Evolutionary conservation across 805 yeast species (phyloP).

Genomic region (Saccharomycopsis fermentans): DNA sequence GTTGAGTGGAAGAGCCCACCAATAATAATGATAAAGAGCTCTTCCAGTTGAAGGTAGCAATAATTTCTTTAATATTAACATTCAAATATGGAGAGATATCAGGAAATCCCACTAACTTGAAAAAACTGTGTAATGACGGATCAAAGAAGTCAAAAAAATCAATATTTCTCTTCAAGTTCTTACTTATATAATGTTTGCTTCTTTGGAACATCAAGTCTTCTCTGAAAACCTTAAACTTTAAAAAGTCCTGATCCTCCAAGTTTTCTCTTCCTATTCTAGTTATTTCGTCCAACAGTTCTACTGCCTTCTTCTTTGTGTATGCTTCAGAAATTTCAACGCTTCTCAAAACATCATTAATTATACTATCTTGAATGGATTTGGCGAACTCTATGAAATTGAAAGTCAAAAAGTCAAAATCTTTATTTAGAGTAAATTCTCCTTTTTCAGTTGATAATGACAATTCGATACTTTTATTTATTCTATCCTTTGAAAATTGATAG

Average conservation of each 20-base stretch:
- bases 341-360: slow-evolving; percentile 54
- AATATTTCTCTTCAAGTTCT: slow-evolving; percentile 49
- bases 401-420: slow-evolving; percentile 36
- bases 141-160: slow-evolving; percentile 71
- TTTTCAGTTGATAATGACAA: neutral
- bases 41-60: slow-evolving; percentile 26
- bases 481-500: slow-evolving; percentile 49
- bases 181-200: slow-evolving; percentile 48
- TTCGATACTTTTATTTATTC: slow-evolving; percentile 42
- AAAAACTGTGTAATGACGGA: slow-evolving; percentile 54
- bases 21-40: slow-evolving; percentile 25
- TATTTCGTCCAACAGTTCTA: slow-evolving; percentile 50
- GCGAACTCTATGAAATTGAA: slow-evolving; percentile 63
- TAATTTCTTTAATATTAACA: slow-evolving; percentile 6
- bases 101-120: slow-evolving; percentile 33
- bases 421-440: slow-evolving; percentile 20
- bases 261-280: slow-evolving; percentile 49
- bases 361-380: slow-evolving; percentile 50
- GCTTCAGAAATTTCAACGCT: slow-evolving; percentile 59
- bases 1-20: slow-evolving; percentile 23
- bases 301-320: slow-evolving; percentile 54
- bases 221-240: slow-evolving; percentile 51
- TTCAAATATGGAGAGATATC: neutral
- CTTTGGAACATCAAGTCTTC: slow-evolving; percentile 78
- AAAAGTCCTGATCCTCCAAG: slow-evolving; percentile 49